Evolutionary conservation across 306 rosid species (phyloP).

Genomic region (Cercis canadensis): DNA sequence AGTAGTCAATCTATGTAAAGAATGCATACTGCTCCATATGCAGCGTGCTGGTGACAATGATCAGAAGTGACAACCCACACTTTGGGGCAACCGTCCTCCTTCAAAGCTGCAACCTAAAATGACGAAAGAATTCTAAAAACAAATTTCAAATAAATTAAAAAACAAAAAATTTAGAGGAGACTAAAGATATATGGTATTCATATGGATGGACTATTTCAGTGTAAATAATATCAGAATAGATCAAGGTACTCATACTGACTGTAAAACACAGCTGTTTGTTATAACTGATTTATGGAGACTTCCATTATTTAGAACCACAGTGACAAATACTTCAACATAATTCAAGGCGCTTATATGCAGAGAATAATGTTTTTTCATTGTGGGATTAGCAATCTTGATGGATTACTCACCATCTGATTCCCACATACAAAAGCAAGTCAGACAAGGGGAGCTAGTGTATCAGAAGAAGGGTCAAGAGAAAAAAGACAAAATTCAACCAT

Average conservation of each 20-base stretch:
- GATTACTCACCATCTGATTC: conserved; percentile 32
- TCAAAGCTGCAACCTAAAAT: conserved; percentile 80
- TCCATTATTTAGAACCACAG: no score
- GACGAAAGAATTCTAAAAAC: conserved; percentile 16
- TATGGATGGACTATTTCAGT: conserved; percentile 18
- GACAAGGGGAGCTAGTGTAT: no score
- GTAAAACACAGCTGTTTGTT: conserved; percentile 15
- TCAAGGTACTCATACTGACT: conserved; percentile 8
- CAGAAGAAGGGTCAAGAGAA: no score
- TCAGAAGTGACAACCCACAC: conserved; percentile 98
- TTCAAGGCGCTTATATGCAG: conserved; percentile 16
- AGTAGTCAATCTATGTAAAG: conserved; percentile 38
- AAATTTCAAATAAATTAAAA: conserved; percentile 8
- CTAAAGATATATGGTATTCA: not conserved
- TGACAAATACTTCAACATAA: no score
- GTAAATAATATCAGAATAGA: conserved; percentile 17
- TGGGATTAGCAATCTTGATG: conserved; percentile 4
- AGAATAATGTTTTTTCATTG: conserved; percentile 1
- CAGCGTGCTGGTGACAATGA: conserved; percentile 80
- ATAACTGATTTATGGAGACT: conserved; percentile 8
- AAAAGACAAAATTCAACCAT: no score
- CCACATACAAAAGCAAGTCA: conserved; percentile 4
- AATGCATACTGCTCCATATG: conserved; percentile 80
- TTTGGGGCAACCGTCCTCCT: conserved; percentile 91
- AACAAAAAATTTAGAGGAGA: conserved; percentile 4